Evolutionary conservation across 1,139 yeast genomes (phyloP).

Genomic region (Diutina ranongensis): DNA sequence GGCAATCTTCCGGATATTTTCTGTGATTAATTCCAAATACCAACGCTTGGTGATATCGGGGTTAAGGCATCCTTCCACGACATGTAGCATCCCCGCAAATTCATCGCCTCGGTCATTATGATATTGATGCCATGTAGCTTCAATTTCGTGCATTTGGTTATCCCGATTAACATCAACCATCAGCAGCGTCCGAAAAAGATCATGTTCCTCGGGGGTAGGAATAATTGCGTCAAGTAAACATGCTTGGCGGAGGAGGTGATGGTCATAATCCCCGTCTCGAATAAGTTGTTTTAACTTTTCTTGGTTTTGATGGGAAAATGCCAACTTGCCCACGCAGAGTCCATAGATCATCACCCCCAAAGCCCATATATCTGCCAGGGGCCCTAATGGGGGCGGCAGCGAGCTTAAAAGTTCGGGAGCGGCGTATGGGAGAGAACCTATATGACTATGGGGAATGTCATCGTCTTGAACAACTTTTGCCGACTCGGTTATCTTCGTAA

Average conservation of each 20-base stretch:
- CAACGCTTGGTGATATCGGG: conserved; percentile 39
- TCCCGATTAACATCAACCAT: conserved; percentile 17
- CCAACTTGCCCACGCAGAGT: conserved; percentile 62
- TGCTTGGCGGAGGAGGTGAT: conserved; percentile 23
- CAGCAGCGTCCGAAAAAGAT: conserved; percentile 10
- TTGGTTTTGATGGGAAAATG: conserved; percentile 74
- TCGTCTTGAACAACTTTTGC: neutral
- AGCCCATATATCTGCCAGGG: conserved; percentile 84
- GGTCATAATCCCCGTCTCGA: conserved; percentile 48
- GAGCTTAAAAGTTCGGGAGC: conserved; percentile 73
- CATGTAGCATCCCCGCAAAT: conserved; percentile 25
- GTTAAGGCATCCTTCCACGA: conserved; percentile 45
- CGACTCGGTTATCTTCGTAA: neutral
- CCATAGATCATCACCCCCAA: conserved; percentile 71
- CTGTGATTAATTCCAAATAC: conserved; percentile 18
- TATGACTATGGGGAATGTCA: conserved; percentile 50
- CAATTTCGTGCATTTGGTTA: conserved; percentile 10
- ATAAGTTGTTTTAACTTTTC: conserved; percentile 70
- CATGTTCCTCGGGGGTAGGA: conserved; percentile 10
- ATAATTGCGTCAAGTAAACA: conserved; percentile 20
- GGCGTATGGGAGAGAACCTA: conserved; percentile 89
- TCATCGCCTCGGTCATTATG: conserved; percentile 13
- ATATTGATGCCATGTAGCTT: conserved; percentile 15
- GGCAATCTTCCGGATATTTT: neutral
- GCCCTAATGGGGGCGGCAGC: conserved; percentile 57